Evolutionary conservation across 805 yeast genomes (phyloP).

Genomic region (Ogataea saltuana): DNA sequence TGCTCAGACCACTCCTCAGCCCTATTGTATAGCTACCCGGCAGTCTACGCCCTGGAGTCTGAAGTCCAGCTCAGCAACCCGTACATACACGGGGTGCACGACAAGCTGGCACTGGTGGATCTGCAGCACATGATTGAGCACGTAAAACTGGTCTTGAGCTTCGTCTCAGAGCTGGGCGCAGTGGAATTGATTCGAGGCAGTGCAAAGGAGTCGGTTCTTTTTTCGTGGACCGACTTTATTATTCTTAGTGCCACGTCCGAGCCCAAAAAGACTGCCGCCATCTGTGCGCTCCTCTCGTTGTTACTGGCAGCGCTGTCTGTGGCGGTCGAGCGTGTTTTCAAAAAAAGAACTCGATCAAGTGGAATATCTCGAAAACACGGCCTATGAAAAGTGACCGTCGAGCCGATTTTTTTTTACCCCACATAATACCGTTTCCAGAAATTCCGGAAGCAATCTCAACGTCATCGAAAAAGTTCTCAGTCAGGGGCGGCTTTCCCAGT

Average conservation of each 20-base stretch:
- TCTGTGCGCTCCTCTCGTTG: background rate
- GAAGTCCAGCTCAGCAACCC: constrained; percentile 63
- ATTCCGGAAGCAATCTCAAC: background rate
- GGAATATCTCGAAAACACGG: background rate
- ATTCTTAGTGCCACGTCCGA: constrained; percentile 11
- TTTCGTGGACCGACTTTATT: constrained; percentile 20
- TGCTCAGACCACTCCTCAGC: constrained; percentile 95
- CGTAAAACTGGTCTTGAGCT: constrained; percentile 73
- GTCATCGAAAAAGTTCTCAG: background rate
- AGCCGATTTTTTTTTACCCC: too few species aligned
- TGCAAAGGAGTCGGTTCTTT: constrained; percentile 11
- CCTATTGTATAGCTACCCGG: constrained; percentile 77
- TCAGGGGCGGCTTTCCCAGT: background rate
- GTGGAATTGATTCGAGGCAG: background rate
- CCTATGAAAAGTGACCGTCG: background rate
- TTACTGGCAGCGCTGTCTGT: background rate
- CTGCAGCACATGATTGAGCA: constrained; percentile 81
- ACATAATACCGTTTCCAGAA: constrained; percentile 5
- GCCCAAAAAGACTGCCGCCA: background rate
- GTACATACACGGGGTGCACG: constrained; percentile 74
- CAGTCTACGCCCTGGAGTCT: constrained; percentile 79
- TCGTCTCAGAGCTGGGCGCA: constrained; percentile 63
- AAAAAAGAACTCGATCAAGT: background rate
- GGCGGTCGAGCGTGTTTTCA: background rate
- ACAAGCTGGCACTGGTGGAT: constrained; percentile 78